A percentile compares a stretch with the other conserved stretches of the same genome.
Conservation (phyloP, 164 flowering plant genomes). For the Chloranthus sessilifolius region DNA sequence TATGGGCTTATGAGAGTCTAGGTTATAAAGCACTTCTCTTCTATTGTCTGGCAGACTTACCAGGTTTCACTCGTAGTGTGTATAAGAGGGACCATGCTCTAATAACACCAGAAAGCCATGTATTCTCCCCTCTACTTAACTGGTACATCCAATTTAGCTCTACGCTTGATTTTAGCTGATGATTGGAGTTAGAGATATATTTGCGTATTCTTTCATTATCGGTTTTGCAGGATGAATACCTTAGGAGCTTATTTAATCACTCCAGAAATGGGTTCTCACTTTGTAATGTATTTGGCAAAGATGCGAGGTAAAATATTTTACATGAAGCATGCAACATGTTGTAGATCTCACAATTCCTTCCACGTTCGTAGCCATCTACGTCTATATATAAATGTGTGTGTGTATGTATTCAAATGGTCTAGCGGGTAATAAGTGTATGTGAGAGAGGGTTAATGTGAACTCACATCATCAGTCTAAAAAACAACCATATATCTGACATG, state of each 20-base stretch:
- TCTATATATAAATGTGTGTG: too few relatives aligned
- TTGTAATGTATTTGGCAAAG: slow-evolving; percentile 89
- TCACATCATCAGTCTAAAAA: too few relatives aligned
- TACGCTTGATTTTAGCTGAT: neutral
- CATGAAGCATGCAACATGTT: neutral
- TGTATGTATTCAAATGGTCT: too few relatives aligned
- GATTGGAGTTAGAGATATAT: neutral
- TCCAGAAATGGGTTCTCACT: slow-evolving; percentile 90
- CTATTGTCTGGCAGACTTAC: slow-evolving; percentile 55
- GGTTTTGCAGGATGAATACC: slow-evolving; percentile 60
- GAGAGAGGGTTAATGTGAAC: too few relatives aligned
- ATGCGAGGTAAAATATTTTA: slow-evolving; percentile 60
- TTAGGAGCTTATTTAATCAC: slow-evolving; percentile 87
- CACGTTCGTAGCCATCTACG: too few relatives aligned
- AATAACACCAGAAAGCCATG: slow-evolving; percentile 95
- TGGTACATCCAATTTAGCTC: slow-evolving; percentile 40
- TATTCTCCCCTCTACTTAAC: slow-evolving; percentile 82
- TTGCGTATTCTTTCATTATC: neutral
- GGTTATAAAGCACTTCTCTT: too few relatives aligned
- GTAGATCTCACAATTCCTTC: too few relatives aligned
- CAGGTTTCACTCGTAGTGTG: slow-evolving; percentile 97
- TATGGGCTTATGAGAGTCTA: too few relatives aligned
- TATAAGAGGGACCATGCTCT: slow-evolving; percentile 81
- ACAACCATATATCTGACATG: too few relatives aligned
- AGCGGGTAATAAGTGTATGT: too few relatives aligned